Base-by-base conservation (phyloP, 139 green algal species). In the Pycnococcus provasolii region DNA sequence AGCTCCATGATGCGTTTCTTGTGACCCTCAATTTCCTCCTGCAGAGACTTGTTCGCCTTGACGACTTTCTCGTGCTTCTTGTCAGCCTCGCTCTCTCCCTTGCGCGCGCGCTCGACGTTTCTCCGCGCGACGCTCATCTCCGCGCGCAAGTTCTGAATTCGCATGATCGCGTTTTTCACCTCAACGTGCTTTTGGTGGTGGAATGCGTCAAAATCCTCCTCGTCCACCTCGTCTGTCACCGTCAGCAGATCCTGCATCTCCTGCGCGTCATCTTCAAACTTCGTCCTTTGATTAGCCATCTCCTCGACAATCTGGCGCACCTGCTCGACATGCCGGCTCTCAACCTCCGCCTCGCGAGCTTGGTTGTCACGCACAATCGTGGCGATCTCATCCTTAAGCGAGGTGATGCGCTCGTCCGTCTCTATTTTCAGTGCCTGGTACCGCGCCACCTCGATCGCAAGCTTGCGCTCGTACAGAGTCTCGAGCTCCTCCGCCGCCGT, bases 401-500 rank as follows among this genome's bases (percentile, higher is more conserved):
- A 13, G 9, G 9, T 55, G 50, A 55, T 55, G 9, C 50, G 13
- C 50, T 84, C 78, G 54, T 84, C 75, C 1, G 59, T 64, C 40
- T 54, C 53, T 1, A 63, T 53, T 4, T 51, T 48, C 58, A 80
- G 44, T 0, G 51, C 1, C 48, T 64, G 58, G n/a, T 65, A 2
- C 44, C 71, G 70, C 42, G 70, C 60, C 6, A 37, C 45, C 67
- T 78, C 73, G 43, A 81, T 58, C 68, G 69, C 61, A 58, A 82
- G 62, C 11, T 78, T 45, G 58, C 62, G 53, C 51, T 82, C 78
- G 45, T 73, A 84, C 47, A 82, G 58, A 41, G 40, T 39, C 73
- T 86, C 78, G 46, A 86, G 67, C 66, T 83, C 75, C 67, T 86
- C 81, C 15, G 78, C 74, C 1, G 75, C 78, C 6, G 43, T 59